phyloP scores from a whole-genome alignment of 1,139 yeast genomes.

The Blastobotrys ciferrii region DNA sequence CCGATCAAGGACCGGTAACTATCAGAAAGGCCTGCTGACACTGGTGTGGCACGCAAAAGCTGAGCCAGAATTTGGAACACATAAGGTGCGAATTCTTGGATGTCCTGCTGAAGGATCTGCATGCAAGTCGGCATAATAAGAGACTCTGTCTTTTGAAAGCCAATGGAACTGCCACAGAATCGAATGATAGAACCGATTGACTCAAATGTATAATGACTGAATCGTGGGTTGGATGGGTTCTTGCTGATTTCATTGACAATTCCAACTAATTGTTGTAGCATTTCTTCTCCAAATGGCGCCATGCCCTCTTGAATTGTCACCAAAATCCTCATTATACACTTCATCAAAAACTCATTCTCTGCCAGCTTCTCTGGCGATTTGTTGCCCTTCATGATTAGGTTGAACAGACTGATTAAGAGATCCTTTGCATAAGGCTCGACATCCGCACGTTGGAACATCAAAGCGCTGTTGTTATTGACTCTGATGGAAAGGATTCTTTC shows the following conservation, averaged over 20 bases:
- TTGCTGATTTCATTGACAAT: slow-evolving; percentile 71
- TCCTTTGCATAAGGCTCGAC: slow-evolving; percentile 54
- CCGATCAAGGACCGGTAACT: slow-evolving; percentile 64
- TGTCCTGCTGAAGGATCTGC: slow-evolving; percentile 71
- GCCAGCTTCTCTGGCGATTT: slow-evolving; percentile 85
- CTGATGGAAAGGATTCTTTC: slow-evolving; percentile 84
- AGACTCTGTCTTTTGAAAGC: slow-evolving; percentile 45
- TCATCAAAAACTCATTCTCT: slow-evolving; percentile 91
- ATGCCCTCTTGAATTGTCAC: slow-evolving; percentile 66
- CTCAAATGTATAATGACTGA: slow-evolving; percentile 88
- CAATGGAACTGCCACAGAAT: slow-evolving; percentile 43
- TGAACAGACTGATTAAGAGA: slow-evolving; percentile 63
- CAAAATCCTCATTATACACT: slow-evolving; percentile 80
- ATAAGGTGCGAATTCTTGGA: slow-evolving; percentile 93
- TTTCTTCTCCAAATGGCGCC: slow-evolving; percentile 41
- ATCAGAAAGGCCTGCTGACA: slow-evolving; percentile 51
- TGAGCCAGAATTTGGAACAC: slow-evolving; percentile 84
- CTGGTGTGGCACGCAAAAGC: slow-evolving; percentile 64
- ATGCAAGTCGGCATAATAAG: slow-evolving; percentile 66
- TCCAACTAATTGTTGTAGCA: slow-evolving; percentile 61
- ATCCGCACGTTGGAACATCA: slow-evolving; percentile 71
- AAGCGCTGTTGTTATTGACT: slow-evolving; percentile 42
- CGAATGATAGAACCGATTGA: slow-evolving; percentile 75
- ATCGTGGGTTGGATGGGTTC: slow-evolving; percentile 94
- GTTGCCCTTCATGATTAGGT: slow-evolving; percentile 58